phyloP scores from a whole-genome alignment of 176 grass and related monocot genomes.

The Oryza meyeriana region DNA sequence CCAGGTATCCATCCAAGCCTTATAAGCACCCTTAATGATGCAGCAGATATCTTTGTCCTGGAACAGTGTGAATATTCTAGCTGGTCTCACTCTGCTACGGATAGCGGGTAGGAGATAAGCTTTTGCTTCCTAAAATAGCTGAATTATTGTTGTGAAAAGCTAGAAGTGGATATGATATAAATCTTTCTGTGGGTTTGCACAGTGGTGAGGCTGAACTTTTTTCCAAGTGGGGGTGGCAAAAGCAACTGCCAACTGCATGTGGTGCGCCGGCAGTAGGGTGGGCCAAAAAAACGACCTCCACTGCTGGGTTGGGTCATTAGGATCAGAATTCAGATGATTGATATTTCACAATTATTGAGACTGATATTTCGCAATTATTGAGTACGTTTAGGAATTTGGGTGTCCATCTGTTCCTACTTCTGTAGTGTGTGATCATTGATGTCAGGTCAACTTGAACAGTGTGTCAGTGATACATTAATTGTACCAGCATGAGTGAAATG shows the following conservation, averaged over 20 bases:
- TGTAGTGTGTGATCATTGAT: background rate
- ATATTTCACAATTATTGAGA: conserved; percentile 33
- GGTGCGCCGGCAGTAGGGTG: background rate
- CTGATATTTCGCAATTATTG: conserved; percentile 35
- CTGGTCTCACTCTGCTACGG: background rate
- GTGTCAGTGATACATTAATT: background rate
- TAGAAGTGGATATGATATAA: background rate
- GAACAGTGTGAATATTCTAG: background rate
- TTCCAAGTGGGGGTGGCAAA: background rate
- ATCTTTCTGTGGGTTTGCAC: background rate
- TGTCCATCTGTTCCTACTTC: background rate
- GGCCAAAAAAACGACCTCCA: conserved; percentile 25
- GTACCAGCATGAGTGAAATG: background rate
- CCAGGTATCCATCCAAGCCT: background rate
- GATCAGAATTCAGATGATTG: conserved; percentile 27
- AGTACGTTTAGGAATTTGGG: background rate
- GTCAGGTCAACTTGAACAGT: conserved; percentile 41
- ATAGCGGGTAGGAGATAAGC: background rate
- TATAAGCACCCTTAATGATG: background rate
- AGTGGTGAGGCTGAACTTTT: background rate
- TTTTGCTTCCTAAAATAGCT: conserved; percentile 13
- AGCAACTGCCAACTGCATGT: background rate
- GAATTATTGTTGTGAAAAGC: background rate
- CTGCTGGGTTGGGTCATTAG: background rate
- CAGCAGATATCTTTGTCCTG: background rate